Base-by-base conservation (phyloP, 75 land plant species). In the Selaginella moellendorffii region DNA sequence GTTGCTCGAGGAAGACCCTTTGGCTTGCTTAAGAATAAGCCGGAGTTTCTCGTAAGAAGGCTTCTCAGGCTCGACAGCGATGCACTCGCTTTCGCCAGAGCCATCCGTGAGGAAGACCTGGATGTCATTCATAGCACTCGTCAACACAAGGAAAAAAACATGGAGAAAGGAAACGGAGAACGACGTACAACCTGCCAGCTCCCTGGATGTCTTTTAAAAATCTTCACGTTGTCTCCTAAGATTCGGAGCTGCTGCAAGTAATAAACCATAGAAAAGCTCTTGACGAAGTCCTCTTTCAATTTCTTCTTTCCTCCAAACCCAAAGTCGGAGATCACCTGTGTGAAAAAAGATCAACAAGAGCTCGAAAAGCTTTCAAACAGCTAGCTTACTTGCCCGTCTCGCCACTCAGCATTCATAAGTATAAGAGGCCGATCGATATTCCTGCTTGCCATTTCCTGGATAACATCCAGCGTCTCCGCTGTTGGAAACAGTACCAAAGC, bases 261-360 rank as follows among this genome's bases (percentile, higher is more conserved):
- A 30, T 77, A 77, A 22, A 69, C 78, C 52, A 54, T 69, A 28
- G 53, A 60, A 62, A 77, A 77, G 31, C 65, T 74, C 27, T 71
- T 63, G 25, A 77, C 69, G 64, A 77, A 53, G 1, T 70, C 78
- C 66, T 77, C 79, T 5, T 77, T 77, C 22, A 63, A 28, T 66
- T 75, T 77, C 52, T 53, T 63, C n/a, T 70, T 68, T 23, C 63
- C 78, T 62, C 79, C 79, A 62, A 77, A 77, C 19, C 79, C 79
- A 62, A 77, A 77, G 52, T 77, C 79, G 0, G 79, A 77, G 26
- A 77, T 62, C 20, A 77, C 79, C 79, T 77, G 68, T 27, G 23
- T 28, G 27, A 53, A 9, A 24, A 21, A 46, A 20, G n/a, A n/a
- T n/a, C n/a, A n/a, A n/a, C n/a, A n/a, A n/a, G n/a, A n/a, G n/a